A percentile compares a stretch with the other conserved stretches of the same genome.
These are phyloP conservation scores for Leishmania braziliensis DNA, from an alignment of 208 protist genomes.

Conservation along the genomic window DNA sequence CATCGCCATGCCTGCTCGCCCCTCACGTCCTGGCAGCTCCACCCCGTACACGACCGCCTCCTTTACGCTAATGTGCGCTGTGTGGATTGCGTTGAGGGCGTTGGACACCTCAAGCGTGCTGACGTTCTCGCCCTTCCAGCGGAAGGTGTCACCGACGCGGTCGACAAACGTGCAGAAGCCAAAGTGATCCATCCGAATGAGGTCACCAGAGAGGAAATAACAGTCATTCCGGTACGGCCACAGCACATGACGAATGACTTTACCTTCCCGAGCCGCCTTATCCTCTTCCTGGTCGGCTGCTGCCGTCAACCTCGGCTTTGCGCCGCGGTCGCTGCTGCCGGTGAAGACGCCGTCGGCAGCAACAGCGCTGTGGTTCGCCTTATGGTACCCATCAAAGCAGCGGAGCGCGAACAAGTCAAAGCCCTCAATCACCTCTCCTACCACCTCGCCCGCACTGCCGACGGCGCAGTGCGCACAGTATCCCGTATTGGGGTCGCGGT, in stretches of 20 bases:
- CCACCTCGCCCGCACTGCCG: constrained; percentile 50
- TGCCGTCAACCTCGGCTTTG: neutral
- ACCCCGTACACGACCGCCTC: constrained; percentile 81
- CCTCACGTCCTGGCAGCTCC: constrained; percentile 46
- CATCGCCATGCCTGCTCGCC: constrained; percentile 70
- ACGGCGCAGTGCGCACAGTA: constrained; percentile 40
- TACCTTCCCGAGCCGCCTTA: constrained; percentile 30
- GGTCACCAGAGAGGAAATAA: constrained; percentile 76
- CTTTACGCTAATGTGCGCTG: constrained; percentile 35
- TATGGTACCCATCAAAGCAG: constrained; percentile 78
- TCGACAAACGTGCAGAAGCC: constrained; percentile 83
- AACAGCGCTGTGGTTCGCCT: constrained; percentile 2
- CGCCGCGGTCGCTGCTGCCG: neutral
- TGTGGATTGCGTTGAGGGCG: constrained; percentile 37
- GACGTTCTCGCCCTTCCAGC: constrained; percentile 88
- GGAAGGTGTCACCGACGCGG: constrained; percentile 79
- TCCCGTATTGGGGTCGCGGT: constrained; percentile 44
- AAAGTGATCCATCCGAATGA: constrained; percentile 50
- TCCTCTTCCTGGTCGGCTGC: constrained; percentile 23
- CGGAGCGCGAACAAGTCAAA: constrained; percentile 66
- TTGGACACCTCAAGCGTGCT: constrained; percentile 73
- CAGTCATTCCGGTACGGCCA: constrained; percentile 48
- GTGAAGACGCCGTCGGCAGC: neutral
- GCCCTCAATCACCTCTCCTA: constrained; percentile 58
- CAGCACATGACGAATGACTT: constrained; percentile 55